phyloP scores from a whole-genome alignment of 805 yeast species.

The Starmerella davenportii region DNA sequence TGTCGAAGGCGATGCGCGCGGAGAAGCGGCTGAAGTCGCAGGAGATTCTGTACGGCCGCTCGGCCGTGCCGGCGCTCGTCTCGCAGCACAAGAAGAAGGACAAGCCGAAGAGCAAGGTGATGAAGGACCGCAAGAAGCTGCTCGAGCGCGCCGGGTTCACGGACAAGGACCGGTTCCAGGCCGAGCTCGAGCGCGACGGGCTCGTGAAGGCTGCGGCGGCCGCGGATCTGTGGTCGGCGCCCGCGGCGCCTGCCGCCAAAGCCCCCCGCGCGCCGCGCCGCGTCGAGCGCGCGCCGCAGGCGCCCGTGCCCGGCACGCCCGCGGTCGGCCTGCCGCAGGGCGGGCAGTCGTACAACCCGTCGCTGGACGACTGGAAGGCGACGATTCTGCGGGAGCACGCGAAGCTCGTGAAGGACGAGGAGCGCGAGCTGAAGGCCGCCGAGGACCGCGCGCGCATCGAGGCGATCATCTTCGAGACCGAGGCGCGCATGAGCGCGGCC shows the following conservation, averaged over 20 bases:
- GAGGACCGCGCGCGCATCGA: constrained; percentile 49
- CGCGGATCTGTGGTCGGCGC: constrained; percentile 56
- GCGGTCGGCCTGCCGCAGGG: constrained; percentile 43
- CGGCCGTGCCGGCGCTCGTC: constrained; percentile 54
- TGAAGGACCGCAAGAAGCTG: constrained; percentile 4
- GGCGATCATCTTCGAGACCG: constrained; percentile 25
- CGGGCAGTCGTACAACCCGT: constrained; percentile 88
- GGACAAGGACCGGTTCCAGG: constrained; percentile 1
- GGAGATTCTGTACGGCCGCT: constrained; percentile 57
- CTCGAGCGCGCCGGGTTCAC: constrained; percentile 12
- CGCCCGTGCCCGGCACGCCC: constrained; percentile 13
- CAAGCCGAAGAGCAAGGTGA: constrained; percentile 18
- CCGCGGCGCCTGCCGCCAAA: neutral
- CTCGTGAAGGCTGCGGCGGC: constrained; percentile 29
- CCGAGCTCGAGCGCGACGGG: constrained; percentile 50
- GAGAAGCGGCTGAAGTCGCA: constrained; percentile 36
- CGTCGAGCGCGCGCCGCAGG: constrained; percentile 14
- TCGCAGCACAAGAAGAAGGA: constrained; percentile 24
- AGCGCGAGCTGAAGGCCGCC: constrained; percentile 39
- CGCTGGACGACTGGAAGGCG: constrained; percentile 61
- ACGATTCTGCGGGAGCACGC: constrained; percentile 50
- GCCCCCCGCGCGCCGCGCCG: constrained; percentile 3
- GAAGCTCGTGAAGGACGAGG: constrained; percentile 49
- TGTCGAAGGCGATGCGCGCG: constrained; percentile 25
- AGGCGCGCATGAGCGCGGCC: constrained; percentile 27